Conservation (phyloP, 179 eudicot genomes). For the Carnegiea gigantea region DNA sequence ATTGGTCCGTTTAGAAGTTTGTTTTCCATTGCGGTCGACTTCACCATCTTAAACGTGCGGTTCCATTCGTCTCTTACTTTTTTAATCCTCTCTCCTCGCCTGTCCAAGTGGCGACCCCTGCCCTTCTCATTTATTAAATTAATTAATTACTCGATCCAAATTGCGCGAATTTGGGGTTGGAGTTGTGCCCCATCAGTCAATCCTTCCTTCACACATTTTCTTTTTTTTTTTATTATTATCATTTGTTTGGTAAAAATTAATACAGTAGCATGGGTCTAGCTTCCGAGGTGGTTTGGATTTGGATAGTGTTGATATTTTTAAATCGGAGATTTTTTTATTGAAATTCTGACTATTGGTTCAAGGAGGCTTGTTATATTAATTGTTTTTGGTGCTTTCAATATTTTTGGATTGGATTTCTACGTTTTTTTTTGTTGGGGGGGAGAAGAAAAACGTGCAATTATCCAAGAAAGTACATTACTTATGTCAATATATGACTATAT, state of each 20-base stretch:
- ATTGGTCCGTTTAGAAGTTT: conserved; percentile 13
- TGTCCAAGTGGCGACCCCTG: background rate
- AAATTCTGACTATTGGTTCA: background rate
- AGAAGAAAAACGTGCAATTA: too few relatives aligned
- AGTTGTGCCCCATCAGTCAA: background rate
- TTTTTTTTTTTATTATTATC: background rate
- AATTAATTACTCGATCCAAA: background rate
- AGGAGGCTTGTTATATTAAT: background rate
- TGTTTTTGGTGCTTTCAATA: background rate
- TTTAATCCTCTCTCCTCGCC: too few relatives aligned
- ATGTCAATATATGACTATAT: background rate
- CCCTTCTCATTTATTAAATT: background rate
- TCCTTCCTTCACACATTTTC: background rate
- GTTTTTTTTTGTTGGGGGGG: background rate
- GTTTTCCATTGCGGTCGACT: background rate
- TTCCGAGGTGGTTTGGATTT: background rate
- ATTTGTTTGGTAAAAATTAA: background rate
- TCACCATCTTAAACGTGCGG: background rate
- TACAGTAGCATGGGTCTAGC: background rate
- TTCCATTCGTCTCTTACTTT: too few relatives aligned
- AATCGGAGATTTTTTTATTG: background rate
- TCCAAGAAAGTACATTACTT: background rate
- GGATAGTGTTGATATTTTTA: background rate
- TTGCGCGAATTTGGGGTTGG: background rate
- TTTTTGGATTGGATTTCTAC: background rate